Conservation (phyloP, 805 yeast genomes). For the Saturnispora quitensis region DNA sequence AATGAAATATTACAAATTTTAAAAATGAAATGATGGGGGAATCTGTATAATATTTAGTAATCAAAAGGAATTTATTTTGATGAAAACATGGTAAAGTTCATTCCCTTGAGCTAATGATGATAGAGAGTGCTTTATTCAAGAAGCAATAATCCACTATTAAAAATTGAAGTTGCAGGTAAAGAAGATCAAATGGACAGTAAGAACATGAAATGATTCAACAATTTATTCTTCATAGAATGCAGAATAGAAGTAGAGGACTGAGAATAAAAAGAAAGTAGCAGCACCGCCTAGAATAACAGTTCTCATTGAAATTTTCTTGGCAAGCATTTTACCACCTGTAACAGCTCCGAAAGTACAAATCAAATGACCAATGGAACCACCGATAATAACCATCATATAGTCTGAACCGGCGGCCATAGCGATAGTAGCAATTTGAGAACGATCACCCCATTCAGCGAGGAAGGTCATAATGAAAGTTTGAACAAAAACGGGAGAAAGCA, state of each 20-base stretch:
- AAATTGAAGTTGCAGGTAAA: not conserved
- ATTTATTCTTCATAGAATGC: slow-evolving; percentile 34
- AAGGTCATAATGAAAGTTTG: slow-evolving; percentile 95
- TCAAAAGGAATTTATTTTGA: not conserved
- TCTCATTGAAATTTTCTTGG: slow-evolving; percentile 83
- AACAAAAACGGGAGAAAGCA: slow-evolving; percentile 84
- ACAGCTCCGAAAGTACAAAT: slow-evolving; percentile 88
- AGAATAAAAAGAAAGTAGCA: slow-evolving; percentile 72
- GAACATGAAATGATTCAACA: not conserved
- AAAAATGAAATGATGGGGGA: not conserved
- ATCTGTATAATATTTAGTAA: not conserved
- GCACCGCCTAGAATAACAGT: slow-evolving; percentile 91
- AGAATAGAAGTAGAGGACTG: slow-evolving; percentile 69
- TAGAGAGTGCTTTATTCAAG: not conserved
- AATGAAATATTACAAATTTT: not conserved
- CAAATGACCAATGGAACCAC: slow-evolving; percentile 86
- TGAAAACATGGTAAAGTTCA: not conserved
- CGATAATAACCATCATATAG: slow-evolving; percentile 80
- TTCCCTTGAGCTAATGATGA: not conserved
- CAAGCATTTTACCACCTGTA: slow-evolving; percentile 83
- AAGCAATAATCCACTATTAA: not conserved
- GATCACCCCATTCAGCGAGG: slow-evolving; percentile 98
- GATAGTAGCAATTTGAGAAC: slow-evolving; percentile 95
- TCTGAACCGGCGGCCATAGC: slow-evolving; percentile 98
- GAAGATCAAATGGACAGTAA: not conserved